Conservation (phyloP, 371 early-diverging fungal species). For the Mucor velutinosus region DNA sequence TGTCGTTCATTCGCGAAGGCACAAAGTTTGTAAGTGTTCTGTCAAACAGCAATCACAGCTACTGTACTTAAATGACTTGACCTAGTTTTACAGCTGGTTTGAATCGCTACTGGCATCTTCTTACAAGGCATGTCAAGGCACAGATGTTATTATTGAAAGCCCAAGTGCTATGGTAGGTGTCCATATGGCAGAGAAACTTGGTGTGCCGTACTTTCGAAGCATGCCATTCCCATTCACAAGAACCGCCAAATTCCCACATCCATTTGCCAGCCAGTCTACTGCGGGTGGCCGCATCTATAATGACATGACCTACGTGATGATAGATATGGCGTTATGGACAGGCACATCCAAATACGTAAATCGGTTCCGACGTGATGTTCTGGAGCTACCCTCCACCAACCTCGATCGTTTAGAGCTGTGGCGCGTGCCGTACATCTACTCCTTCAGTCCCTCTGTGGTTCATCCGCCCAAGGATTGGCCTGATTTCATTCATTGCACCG, state of each 20-base stretch:
- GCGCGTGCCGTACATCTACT: slow-evolving; percentile 72
- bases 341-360: slow-evolving; percentile 67
- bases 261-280: slow-evolving; percentile 68
- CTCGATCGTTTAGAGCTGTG: slow-evolving; percentile 57
- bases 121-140: slow-evolving; percentile 72
- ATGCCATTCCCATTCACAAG: slow-evolving; percentile 84
- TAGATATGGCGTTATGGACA: slow-evolving; percentile 77
- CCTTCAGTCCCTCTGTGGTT: slow-evolving; percentile 72
- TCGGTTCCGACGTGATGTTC: slow-evolving; percentile 60
- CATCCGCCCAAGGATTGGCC: slow-evolving; percentile 79
- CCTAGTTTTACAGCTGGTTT: slow-evolving; percentile 72
- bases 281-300: slow-evolving; percentile 72
- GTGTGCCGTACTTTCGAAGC: slow-evolving; percentile 71
- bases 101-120: slow-evolving; percentile 66
- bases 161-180: slow-evolving; percentile 78
- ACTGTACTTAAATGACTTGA: background rate
- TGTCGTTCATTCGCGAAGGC: slow-evolving; percentile 70
- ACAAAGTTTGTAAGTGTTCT: slow-evolving; percentile 43
- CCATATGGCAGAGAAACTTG: slow-evolving; percentile 76
- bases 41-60: background rate
- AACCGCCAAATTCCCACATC: slow-evolving; percentile 79
- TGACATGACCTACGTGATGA: slow-evolving; percentile 76
- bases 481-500: slow-evolving; percentile 73
- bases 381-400: slow-evolving; percentile 56
- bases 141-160: slow-evolving; percentile 75